Conservation (phyloP, 768 basidiomycete genomes). For the Piloderma croceum region DNA sequence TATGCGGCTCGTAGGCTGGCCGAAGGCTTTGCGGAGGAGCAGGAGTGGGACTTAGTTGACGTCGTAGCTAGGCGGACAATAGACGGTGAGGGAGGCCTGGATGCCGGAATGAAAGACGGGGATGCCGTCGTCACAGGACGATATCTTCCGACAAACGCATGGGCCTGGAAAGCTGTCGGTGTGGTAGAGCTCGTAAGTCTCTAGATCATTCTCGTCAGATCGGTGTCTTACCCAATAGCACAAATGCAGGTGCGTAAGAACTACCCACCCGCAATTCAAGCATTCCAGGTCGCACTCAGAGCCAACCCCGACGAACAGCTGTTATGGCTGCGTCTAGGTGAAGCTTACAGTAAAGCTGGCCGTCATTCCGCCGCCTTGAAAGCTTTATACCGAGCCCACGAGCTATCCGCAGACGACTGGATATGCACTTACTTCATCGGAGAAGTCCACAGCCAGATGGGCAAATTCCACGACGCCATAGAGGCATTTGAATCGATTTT, state of each 20-base stretch:
- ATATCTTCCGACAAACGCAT: slow-evolving; percentile 75
- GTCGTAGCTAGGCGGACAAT: slow-evolving; percentile 90
- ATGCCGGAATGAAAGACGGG: slow-evolving; percentile 46
- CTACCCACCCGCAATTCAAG: slow-evolving; percentile 70
- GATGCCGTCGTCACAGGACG: slow-evolving; percentile 36
- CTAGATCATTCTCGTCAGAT: slow-evolving; percentile 5
- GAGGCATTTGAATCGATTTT: slow-evolving; percentile 54
- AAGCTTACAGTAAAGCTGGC: slow-evolving; percentile 86
- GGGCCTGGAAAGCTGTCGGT: slow-evolving; percentile 98
- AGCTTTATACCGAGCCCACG: slow-evolving; percentile 69
- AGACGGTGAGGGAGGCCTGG: slow-evolving; percentile 83
- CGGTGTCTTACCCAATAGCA: slow-evolving; percentile 1
- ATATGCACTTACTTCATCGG: slow-evolving; percentile 77
- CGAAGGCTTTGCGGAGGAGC: slow-evolving; percentile 84
- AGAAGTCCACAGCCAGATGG: slow-evolving; percentile 75
- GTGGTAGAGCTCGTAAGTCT: slow-evolving; percentile 79
- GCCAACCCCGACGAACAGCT: slow-evolving; percentile 70
- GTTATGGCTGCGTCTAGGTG: slow-evolving; percentile 89
- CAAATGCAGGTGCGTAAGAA: slow-evolving; percentile 55
- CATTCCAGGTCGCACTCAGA: slow-evolving; percentile 81
- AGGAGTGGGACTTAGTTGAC: slow-evolving; percentile 94
- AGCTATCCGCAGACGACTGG: slow-evolving; percentile 78
- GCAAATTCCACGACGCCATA: slow-evolving; percentile 73
- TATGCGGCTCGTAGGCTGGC: slow-evolving; percentile 82
- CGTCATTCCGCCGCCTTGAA: slow-evolving; percentile 87